Percentiles rank a stretch among this genome's conserved stretches.
Conservation (phyloP, 768 basidiomycete species). For the Serendipita sp. region DNA sequence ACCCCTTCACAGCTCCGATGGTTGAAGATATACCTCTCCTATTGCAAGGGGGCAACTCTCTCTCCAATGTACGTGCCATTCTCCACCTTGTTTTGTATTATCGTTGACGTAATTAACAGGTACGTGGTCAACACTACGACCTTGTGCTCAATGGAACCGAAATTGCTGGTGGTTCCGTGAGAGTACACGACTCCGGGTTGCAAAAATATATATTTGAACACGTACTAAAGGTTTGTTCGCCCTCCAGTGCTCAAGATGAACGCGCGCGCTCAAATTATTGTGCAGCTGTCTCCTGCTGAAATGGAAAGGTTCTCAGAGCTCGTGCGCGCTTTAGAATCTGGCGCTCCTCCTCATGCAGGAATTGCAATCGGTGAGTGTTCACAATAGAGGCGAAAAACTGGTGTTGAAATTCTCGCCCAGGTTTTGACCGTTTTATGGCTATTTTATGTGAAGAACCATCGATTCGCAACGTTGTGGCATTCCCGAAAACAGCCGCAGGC, state of each 20-base stretch:
- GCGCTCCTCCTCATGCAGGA: conserved; percentile 91
- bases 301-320: conserved; percentile 66
- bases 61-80: conserved; percentile 27
- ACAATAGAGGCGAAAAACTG: conserved; percentile 11
- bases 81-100: background rate
- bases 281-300: conserved; percentile 57
- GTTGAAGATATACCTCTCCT: conserved; percentile 70
- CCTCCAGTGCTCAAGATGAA: background rate
- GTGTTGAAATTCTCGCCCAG: conserved; percentile 23
- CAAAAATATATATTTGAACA: conserved; percentile 68
- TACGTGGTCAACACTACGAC: conserved; percentile 93
- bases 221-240: conserved; percentile 52
- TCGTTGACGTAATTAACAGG: conserved; percentile 25
- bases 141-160: conserved; percentile 86
- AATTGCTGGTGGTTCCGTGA: conserved; percentile 86
- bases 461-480: conserved; percentile 91
- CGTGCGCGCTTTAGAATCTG: conserved; percentile 69
- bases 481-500: conserved; percentile 78
- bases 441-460: conserved; percentile 76
- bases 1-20: conserved; percentile 95
- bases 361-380: conserved; percentile 62
- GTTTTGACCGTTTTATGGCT: conserved; percentile 84
- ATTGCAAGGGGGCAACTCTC: conserved; percentile 39
- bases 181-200: conserved; percentile 76
- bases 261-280: background rate